Evolutionary conservation across 768 basidiomycete species (phyloP).

Genomic region (Tephrocybe sp.): DNA sequence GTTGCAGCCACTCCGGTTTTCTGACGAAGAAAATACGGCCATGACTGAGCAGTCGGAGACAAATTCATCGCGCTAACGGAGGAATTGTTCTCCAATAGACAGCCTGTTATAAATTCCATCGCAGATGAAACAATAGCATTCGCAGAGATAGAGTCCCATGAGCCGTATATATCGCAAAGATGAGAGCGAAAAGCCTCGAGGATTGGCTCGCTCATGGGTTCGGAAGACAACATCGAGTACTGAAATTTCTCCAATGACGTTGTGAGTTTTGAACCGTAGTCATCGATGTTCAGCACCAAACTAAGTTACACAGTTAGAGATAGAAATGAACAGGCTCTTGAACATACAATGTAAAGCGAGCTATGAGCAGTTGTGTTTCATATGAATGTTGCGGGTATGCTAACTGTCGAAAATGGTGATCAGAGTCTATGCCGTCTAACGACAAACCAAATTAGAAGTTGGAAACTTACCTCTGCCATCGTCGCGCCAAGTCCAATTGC

Average conservation of each 20-base stretch:
- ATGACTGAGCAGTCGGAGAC: not conserved
- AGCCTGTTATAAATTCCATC: not conserved
- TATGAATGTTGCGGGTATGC: not conserved
- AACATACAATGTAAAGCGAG: not conserved
- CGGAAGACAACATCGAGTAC: not conserved
- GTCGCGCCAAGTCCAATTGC: not conserved
- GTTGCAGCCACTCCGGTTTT: not conserved
- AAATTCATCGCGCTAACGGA: not conserved
- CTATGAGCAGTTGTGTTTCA: not conserved
- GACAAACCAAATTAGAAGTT: no score
- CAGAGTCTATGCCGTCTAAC: no score
- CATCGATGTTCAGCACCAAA: not conserved
- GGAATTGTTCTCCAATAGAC: not conserved
- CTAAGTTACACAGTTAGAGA: not conserved
- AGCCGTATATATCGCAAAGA: not conserved
- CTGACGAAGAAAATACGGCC: not conserved
- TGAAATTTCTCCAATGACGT: not conserved
- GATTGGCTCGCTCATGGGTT: not conserved
- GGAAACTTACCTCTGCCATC: constrained; percentile 1
- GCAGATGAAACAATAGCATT: not conserved
- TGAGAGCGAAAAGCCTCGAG: not conserved
- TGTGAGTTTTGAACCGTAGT: not conserved
- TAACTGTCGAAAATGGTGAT: not conserved
- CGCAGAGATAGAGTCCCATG: not conserved
- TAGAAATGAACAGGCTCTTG: not conserved